These are phyloP conservation scores for Nicotiana attenuata DNA, from an alignment of 257 asterid genomes.

Conservation along the genomic window DNA sequence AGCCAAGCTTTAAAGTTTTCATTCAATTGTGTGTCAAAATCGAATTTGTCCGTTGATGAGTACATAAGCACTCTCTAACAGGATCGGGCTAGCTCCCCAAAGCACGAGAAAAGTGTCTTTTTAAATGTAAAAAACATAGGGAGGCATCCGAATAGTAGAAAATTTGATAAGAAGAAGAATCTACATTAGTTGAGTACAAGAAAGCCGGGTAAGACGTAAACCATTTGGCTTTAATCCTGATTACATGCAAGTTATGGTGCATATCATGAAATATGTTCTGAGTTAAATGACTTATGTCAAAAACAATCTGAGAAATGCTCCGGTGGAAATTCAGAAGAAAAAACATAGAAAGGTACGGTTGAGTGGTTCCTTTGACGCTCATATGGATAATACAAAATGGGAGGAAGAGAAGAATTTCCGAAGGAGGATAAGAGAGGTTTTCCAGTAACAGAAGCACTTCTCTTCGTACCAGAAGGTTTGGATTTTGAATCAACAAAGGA, in stretches of 20 bases:
- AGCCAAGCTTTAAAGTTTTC: not conserved
- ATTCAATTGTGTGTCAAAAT: not conserved
- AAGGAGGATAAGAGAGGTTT: not conserved
- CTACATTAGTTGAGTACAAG: not conserved
- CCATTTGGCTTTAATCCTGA: not conserved
- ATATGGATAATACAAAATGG: not conserved
- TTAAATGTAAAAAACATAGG: not conserved
- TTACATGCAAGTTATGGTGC: not conserved
- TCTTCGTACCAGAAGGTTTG: not conserved
- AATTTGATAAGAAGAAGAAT: not conserved
- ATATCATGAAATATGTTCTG: not conserved
- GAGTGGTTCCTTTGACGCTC: not conserved
- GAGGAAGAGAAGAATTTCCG: not conserved
- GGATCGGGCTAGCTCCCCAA: not conserved
- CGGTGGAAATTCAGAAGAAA: not conserved
- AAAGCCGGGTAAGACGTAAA: not conserved
- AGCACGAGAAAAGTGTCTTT: not conserved
- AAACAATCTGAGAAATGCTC: not conserved
- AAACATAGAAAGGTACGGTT: not conserved
- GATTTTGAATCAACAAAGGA: not conserved
- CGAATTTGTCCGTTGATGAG: not conserved
- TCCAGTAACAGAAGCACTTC: not conserved
- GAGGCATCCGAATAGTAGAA: not conserved
- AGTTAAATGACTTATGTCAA: not conserved
- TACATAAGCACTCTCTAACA: not conserved